phyloP scores from a whole-genome alignment of 2,329 filamentous ascomycete species.

The Xylaria sp. region DNA sequence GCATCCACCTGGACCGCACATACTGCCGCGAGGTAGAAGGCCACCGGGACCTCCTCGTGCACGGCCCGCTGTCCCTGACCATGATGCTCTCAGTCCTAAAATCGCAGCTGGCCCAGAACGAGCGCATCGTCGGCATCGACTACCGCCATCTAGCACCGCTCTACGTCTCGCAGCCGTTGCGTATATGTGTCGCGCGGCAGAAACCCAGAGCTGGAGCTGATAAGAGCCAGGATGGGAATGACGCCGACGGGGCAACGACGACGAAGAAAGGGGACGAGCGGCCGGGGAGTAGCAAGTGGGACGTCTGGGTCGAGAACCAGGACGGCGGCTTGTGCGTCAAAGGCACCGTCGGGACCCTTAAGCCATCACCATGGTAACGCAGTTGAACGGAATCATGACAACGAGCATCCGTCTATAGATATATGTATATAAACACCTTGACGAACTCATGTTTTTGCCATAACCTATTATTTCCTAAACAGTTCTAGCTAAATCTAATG shows the following conservation, averaged over 20 bases:
- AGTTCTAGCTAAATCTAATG: neutral
- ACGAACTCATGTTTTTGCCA: neutral
- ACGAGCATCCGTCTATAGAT: neutral
- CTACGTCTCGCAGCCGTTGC: constrained; percentile 77
- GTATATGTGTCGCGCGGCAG: constrained; percentile 71
- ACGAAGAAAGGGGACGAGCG: constrained; percentile 49
- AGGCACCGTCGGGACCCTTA: constrained; percentile 56
- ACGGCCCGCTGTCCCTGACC: constrained; percentile 84
- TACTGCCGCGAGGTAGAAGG: constrained; percentile 80
- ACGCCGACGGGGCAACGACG: constrained; percentile 49
- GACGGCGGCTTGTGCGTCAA: constrained; percentile 73
- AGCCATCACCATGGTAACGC: neutral
- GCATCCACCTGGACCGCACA: constrained; percentile 82
- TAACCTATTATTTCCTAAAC: neutral
- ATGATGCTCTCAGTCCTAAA: constrained; percentile 78
- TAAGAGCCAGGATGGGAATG: constrained; percentile 38
- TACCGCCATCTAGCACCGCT: constrained; percentile 88
- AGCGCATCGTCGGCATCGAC: constrained; percentile 66
- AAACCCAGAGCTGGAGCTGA: constrained; percentile 44
- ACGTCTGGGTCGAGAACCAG: constrained; percentile 73
- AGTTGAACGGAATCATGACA: neutral
- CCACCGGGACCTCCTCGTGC: constrained; percentile 80
- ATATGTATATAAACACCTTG: neutral
- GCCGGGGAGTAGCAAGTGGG: constrained; percentile 55
- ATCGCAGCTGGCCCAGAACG: constrained; percentile 54